phyloP scores from a whole-genome alignment of 371 early-diverging fungal genomes.

The Rhizomucor pusillus region DNA sequence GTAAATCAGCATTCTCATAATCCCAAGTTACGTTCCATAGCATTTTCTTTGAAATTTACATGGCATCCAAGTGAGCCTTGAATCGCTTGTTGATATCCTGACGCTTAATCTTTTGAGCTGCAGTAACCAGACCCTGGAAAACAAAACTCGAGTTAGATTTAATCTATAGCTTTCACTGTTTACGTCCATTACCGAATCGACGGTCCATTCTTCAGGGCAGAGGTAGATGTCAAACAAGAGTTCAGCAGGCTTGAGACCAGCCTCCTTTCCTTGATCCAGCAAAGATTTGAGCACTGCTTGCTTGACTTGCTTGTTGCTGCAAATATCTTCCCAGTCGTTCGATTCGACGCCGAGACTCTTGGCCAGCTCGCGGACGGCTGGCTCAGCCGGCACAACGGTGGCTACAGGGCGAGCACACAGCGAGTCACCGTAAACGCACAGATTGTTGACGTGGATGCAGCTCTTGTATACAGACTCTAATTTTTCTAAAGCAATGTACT shows the following conservation, averaged over 20 bases:
- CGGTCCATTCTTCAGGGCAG: conserved; percentile 24
- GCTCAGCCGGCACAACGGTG: conserved; percentile 67
- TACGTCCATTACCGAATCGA: too few relatives aligned
- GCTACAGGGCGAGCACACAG: conserved; percentile 68
- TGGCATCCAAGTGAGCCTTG: conserved; percentile 49
- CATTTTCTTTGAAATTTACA: conserved; percentile 48
- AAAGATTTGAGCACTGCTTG: conserved; percentile 31
- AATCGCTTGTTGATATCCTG: conserved; percentile 64
- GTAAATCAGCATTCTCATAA: too few relatives aligned
- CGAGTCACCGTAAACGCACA: conserved; percentile 87
- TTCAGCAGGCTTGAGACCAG: conserved; percentile 69
- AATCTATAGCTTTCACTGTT: too few relatives aligned
- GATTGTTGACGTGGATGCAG: conserved; percentile 71
- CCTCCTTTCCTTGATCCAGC: conserved; percentile 46
- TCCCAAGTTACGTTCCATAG: too few relatives aligned
- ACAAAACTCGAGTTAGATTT: too few relatives aligned
- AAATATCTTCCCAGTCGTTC: conserved; percentile 26
- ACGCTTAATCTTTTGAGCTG: conserved; percentile 88
- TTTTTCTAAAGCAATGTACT: conserved; percentile 98
- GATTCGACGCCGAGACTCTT: conserved; percentile 22
- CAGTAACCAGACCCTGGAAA: conserved; percentile 66
- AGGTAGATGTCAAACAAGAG: conserved; percentile 53
- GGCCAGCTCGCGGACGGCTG: conserved; percentile 36
- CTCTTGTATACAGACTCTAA: conserved; percentile 92
- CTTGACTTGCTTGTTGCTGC: conserved; percentile 16